Evolutionary conservation across 345 rosid species (phyloP).

Genomic region (Ailanthus altissimus): DNA sequence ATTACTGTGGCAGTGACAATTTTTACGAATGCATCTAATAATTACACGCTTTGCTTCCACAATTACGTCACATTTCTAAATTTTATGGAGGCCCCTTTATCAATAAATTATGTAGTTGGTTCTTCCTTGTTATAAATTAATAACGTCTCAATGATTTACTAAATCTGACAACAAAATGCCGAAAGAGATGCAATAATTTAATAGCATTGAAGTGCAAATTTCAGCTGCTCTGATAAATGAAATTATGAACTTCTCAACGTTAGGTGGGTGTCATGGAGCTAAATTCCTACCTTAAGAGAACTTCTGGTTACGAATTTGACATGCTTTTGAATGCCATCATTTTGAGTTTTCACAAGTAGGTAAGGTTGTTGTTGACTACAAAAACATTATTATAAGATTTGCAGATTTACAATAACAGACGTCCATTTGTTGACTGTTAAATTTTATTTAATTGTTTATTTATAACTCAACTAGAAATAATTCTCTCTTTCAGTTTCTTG

Average conservation of each 20-base stretch:
- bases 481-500: constrained; percentile 8
- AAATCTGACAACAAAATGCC: background rate
- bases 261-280: constrained; percentile 24
- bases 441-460: background rate
- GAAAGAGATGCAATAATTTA: background rate
- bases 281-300: constrained; percentile 10
- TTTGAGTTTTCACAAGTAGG: constrained; percentile 18
- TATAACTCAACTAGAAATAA: background rate
- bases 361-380: constrained; percentile 17
- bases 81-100: background rate
- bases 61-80: background rate
- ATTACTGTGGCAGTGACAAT: too few relatives aligned
- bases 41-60: background rate
- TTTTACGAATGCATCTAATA: too few relatives aligned
- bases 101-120: background rate
- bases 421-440: constrained; percentile 3
- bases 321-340: constrained; percentile 12
- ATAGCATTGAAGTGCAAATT: background rate
- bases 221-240: background rate
- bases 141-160: background rate
- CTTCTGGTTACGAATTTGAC: constrained; percentile 7
- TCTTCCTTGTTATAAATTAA: background rate
- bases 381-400: background rate
- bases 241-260: constrained; percentile 6
- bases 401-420: background rate